Evolutionary conservation across 768 basidiomycete genomes (phyloP), one percentile per base, ranked within the genome.

Genomic region (Fistulinella prunicolor): DNA sequence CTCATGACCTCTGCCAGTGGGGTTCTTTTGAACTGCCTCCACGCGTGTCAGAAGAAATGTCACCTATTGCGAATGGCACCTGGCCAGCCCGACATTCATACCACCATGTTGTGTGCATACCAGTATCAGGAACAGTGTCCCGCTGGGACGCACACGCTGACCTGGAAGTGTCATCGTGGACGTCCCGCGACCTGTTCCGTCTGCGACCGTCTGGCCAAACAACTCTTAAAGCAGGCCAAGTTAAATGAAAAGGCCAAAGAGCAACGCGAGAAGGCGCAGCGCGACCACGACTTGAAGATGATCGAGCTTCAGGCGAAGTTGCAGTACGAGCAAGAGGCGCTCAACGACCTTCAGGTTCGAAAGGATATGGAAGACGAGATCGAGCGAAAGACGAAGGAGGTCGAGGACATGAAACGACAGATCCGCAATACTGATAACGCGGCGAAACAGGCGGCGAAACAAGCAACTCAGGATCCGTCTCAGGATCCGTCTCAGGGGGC

Each of bases 31-130:
- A 49, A 26, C 2, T 62, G 61, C 14, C 6, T 54, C 9, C 85
- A 88, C 55, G 13, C 16, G 1, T 88, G 85, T 53, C 73, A 76
- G 0, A 81, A 73, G 2, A 85, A 77, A 60, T 88, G 85, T 49
- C 86, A 88, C 59, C 77, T 77, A 46, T 46, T 13, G 54, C 51
- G 45, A 73, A 80, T 47, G 73, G 83, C 57, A 72, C 78, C 17
- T 73, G 80, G 62, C 4, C 49, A 53, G 3, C 60, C 56, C 1
- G 56, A 65, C 34, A 13, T 55, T 4, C 63, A 64, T 23, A 8
- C 43, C 1, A 22, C 45, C 19, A 75, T 81, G 71, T 38, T 41
- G 0, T 86, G 86, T 62, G 53, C 60, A 24, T 57, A 66, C 9
- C 51, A 62, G 19, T 44, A 79, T 20, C 44, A 59, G 6, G 60